Evolutionary conservation across 805 yeast genomes (phyloP).

Genomic region (Kurtzmaniella fragi): DNA sequence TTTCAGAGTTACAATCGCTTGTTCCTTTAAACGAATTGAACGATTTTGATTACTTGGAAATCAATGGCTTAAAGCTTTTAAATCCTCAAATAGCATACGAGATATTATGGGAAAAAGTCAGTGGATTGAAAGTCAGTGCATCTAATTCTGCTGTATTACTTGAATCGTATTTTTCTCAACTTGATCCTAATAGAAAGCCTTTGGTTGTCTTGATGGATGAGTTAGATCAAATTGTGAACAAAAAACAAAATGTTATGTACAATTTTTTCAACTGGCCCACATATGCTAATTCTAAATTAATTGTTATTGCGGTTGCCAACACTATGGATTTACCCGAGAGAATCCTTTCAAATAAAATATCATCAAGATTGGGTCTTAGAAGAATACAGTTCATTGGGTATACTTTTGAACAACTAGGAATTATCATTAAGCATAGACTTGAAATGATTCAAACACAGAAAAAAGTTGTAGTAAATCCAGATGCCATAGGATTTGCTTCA

Average conservation of each 20-base stretch:
- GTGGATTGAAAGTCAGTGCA: conserved; percentile 52
- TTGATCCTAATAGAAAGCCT: conserved; percentile 39
- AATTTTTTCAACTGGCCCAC: conserved; percentile 98
- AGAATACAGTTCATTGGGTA: conserved; percentile 89
- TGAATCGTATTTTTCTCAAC: conserved; percentile 57
- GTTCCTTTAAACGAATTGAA: conserved; percentile 20
- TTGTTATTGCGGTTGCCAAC: conserved; percentile 92
- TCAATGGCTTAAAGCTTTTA: conserved; percentile 83
- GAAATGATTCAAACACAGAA: conserved; percentile 33
- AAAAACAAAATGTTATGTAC: conserved; percentile 81
- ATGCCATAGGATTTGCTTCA: conserved; percentile 88
- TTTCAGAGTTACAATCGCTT: conserved; percentile 53
- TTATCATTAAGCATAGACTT: conserved; percentile 69
- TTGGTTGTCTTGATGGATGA: conserved; percentile 84
- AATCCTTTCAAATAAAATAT: conserved; percentile 76
- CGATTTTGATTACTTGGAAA: conserved; percentile 71
- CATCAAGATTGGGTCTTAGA: conserved; percentile 84
- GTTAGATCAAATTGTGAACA: conserved; percentile 83
- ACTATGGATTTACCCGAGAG: conserved; percentile 97
- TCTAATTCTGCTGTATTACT: conserved; percentile 61
- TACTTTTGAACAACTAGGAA: conserved; percentile 68
- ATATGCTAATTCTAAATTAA: conserved; percentile 66
- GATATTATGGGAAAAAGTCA: conserved; percentile 70
- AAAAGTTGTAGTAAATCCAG: conserved; percentile 48
- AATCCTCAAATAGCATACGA: conserved; percentile 82